Evolutionary conservation across 2,329 filamentous ascomycete genomes (phyloP).

Genomic region (Venturia nashicola): DNA sequence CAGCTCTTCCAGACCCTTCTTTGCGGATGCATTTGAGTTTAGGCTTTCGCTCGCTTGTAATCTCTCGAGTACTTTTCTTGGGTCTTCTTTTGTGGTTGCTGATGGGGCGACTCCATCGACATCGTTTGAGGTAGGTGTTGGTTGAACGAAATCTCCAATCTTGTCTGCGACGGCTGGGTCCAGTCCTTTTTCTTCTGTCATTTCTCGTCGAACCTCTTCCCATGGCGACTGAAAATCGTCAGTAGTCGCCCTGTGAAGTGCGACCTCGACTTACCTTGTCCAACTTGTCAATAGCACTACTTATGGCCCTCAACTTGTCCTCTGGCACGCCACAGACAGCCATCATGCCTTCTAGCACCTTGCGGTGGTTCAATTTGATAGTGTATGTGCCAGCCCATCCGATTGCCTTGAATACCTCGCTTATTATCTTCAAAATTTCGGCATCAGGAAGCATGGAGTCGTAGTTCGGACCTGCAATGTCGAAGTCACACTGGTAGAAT

Average conservation of each 20-base stretch:
- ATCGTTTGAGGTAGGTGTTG: conserved; percentile 35
- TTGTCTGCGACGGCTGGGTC: conserved; percentile 65
- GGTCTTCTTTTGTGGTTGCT: background rate
- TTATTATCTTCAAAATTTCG: conserved; percentile 73
- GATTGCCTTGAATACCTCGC: conserved; percentile 73
- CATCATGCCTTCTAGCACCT: conserved; percentile 88
- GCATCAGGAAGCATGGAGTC: conserved; percentile 89
- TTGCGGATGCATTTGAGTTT: conserved; percentile 59
- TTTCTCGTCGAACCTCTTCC: conserved; percentile 81
- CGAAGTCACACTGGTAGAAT: conserved; percentile 96
- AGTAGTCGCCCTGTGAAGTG: background rate
- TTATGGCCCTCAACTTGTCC: conserved; percentile 81
- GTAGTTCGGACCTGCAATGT: conserved; percentile 69
- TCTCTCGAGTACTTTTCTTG: conserved; percentile 46
- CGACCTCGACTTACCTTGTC: conserved; percentile 52
- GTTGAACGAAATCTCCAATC: conserved; percentile 72
- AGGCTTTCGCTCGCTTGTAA: conserved; percentile 57
- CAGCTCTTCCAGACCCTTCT: conserved; percentile 72
- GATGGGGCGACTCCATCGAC: conserved; percentile 39
- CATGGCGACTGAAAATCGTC: conserved; percentile 44
- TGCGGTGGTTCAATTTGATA: conserved; percentile 91
- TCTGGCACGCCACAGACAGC: conserved; percentile 78
- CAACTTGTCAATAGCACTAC: conserved; percentile 87
- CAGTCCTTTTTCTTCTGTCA: conserved; percentile 85
- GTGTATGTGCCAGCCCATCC: conserved; percentile 60